Evolutionary conservation across 768 basidiomycete genomes (phyloP), one percentile per base, ranked within the genome.

Genomic region (Termitomyces sp.): DNA sequence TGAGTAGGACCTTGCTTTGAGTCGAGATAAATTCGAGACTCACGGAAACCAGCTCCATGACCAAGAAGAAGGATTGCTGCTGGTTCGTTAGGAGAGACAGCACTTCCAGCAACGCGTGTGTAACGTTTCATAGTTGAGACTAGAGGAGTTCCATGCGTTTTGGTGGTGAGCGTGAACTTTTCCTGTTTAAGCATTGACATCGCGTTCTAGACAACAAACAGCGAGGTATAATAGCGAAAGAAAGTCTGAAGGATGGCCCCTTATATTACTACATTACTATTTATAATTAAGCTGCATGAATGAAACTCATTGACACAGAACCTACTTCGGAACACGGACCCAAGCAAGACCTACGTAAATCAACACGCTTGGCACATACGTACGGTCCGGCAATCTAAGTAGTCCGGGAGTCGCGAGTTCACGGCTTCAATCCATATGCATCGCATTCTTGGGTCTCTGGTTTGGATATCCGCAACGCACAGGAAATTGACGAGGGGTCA

Each of bases 31-130:
- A 5, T 27, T 37, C n/a, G 12, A 42, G 6, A 66, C 67, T 48
- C 54, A 69, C 71, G 65, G 53, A 72, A 72, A 19, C 71, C 71
- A 43, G 71, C 62, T 27, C 68, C 71, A 54, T 69, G 66, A 6
- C 62, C 69, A 12, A 71, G 58, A 16, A 71, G 44, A 4, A 69
- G 58, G 16, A 70, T 70, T 0, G 63, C 53, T 35, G 63, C 62
- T 10, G 67, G 59, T 19, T 59, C 62, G 2, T 61, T 56, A 2
- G 49, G 54, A 6, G 48, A 54, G 2, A 50, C 29, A n/a, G 27
- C 29, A 5, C 34, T 38, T 8, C 45, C 53, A 25, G 51, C 41
- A 0, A 57, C 34, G 29, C 58, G 54, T 17, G 64, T 70, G 41
- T 71, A 71, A n/a, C 65, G 62, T 51, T 71, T 71, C 50, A 70